A percentile compares a stretch with the other conserved stretches of the same genome.
These are phyloP conservation scores for Polyrhizophydium stewartii DNA, from an alignment of 371 early-diverging fungal species.

Conservation along the genomic window DNA sequence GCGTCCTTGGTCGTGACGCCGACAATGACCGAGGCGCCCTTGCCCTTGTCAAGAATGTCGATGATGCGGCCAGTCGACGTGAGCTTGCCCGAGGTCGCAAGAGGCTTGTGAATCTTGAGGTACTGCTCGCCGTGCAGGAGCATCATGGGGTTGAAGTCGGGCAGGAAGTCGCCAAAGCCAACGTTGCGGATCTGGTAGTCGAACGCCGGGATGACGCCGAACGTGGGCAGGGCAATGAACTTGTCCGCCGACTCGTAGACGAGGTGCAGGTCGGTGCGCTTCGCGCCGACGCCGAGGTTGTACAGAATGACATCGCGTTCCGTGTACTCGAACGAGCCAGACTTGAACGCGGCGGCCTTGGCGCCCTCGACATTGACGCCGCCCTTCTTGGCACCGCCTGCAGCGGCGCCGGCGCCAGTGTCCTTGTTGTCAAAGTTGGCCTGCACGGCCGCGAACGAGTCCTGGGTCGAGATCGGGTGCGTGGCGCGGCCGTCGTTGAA, in stretches of 20 bases:
- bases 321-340: conserved; percentile 57
- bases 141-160: conserved; percentile 95
- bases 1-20: conserved; percentile 79
- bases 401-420: conserved; percentile 22
- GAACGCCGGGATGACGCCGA: conserved; percentile 87
- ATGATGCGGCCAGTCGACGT: conserved; percentile 71
- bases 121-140: conserved; percentile 97
- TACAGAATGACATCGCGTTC: conserved; percentile 92
- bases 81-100: conserved; percentile 79
- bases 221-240: conserved; percentile 86
- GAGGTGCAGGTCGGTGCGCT: conserved; percentile 73
- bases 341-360: conserved; percentile 45
- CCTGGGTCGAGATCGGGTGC: conserved; percentile 73
- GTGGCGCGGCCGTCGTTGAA: conserved; percentile 93
- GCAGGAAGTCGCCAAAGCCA: conserved; percentile 72
- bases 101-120: conserved; percentile 74
- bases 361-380: conserved; percentile 66
- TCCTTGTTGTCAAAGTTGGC: conserved; percentile 75
- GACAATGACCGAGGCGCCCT: conserved; percentile 79
- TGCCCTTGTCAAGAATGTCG: conserved; percentile 95
- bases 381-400: conserved; percentile 1
- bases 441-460: conserved; percentile 64
- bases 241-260: conserved; percentile 86
- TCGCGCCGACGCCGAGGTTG: conserved; percentile 89
- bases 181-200: conserved; percentile 52